Percentiles rank a stretch among this genome's conserved stretches.
These are phyloP conservation scores for Trichoderma pleuroti DNA, from an alignment of 2,329 filamentous ascomycete species.

Conservation along the genomic window DNA sequence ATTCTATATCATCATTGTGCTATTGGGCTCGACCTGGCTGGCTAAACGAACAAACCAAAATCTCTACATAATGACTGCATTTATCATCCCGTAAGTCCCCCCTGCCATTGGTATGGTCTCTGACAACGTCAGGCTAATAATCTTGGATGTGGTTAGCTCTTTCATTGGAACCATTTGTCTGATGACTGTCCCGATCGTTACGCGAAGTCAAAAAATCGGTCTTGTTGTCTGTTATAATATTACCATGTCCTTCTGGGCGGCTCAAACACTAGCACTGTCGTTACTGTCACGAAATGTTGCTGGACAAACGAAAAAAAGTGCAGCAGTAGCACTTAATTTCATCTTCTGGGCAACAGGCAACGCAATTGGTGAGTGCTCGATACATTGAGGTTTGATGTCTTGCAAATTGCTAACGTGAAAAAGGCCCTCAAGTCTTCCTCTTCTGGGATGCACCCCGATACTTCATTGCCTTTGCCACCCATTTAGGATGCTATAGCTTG, in stretches of 20 bases:
- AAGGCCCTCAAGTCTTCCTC: slow-evolving; percentile 7
- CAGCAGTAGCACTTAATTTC: slow-evolving; percentile 3
- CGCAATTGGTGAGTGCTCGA: not conserved
- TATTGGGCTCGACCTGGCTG: not conserved
- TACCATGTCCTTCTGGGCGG: slow-evolving; percentile 10
- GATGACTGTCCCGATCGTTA: slow-evolving; percentile 6
- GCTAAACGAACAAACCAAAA: slow-evolving; percentile 1
- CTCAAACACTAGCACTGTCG: slow-evolving; percentile 2
- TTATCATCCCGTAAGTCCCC: not conserved
- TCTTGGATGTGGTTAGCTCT: not conserved
- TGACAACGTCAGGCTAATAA: not conserved
- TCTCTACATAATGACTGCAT: not conserved
- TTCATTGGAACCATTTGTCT: slow-evolving; percentile 10
- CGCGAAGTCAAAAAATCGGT: not conserved
- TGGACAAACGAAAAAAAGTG: slow-evolving; percentile 8
- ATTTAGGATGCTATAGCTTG: slow-evolving; percentile 4
- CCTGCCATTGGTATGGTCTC: not conserved
- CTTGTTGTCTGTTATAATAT: slow-evolving; percentile 12
- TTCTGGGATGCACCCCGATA: slow-evolving; percentile 10
- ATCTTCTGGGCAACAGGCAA: slow-evolving; percentile 4
- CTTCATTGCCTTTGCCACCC: slow-evolving; percentile 4
- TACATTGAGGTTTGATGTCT: not conserved
- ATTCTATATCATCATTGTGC: slow-evolving; percentile 7
- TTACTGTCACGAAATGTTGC: slow-evolving; percentile 5
- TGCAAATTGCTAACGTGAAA: not conserved